Conservation (phyloP, 164 flowering plant species). For the grape (Vitis vinifera) region DNA sequence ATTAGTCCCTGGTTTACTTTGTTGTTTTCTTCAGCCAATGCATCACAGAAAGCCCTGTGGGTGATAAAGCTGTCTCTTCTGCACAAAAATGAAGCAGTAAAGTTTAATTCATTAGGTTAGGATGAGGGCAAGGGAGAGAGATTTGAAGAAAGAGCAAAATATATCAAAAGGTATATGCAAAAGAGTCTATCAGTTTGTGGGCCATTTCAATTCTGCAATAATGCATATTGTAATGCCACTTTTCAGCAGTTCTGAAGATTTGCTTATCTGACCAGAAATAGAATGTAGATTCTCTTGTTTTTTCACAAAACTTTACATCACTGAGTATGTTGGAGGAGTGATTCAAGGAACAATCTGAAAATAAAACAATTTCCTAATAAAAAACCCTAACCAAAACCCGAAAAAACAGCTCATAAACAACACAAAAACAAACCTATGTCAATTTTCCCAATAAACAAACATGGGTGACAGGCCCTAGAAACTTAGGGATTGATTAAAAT, state of each 20-base stretch:
- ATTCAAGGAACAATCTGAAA: too few species aligned
- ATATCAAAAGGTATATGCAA: conserved; percentile 8
- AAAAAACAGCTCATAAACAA: not conserved
- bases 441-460: not conserved
- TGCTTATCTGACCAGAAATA: too few species aligned
- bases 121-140: not conserved
- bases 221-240: too few species aligned
- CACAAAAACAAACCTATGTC: not conserved
- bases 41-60: conserved; percentile 77
- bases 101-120: not conserved
- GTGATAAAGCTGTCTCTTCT: conserved; percentile 76
- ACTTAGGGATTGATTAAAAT: not conserved
- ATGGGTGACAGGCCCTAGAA: not conserved
- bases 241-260: too few species aligned
- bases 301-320: too few species aligned
- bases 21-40: conserved; percentile 65
- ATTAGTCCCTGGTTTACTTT: conserved; percentile 54
- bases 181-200: conserved; percentile 8
- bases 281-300: too few species aligned
- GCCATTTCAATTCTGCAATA: conserved; percentile 7
- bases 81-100: conserved; percentile 10
- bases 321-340: too few species aligned
- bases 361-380: too few species aligned
- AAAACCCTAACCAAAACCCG: too few species aligned
- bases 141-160: not conserved